Evolutionary conservation across 495 filamentous ascomycete species (phyloP), one percentile per base, ranked within the genome.

Genomic region (Hypomontagnella monticulosa): DNA sequence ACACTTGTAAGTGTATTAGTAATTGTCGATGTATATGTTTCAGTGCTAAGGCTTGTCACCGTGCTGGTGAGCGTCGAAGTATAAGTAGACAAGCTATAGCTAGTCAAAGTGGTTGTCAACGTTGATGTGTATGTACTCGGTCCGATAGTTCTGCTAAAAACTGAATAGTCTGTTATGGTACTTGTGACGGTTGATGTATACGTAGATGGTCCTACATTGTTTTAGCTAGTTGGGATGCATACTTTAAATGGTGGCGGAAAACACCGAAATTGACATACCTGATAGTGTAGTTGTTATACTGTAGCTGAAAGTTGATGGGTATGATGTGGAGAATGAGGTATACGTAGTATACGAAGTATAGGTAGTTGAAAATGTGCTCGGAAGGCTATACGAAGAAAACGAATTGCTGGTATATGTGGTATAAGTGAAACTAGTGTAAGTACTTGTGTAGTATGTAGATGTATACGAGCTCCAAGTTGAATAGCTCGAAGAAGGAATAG

Each of bases 111-210:
- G 12, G n/a, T 15, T 4, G 41, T 47, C 14, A 48, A 66, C 27
- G 16, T 9, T 8, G 3, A n/a, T 48, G 19, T 30, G n/a, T 33
- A 18, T 15, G 33, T 42, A 18, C 62, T 54, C n/a, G n/a, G n/a
- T n/a, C n/a, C n/a, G n/a, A n/a, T n/a, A n/a, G n/a, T n/a, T n/a
- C n/a, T n/a, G n/a, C n/a, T n/a, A n/a, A n/a, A n/a, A n/a, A 18
- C 30, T 38, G n/a, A n/a, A 43, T 30, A 37, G 16, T 15, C 33
- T 8, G 47, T 32, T 30, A 44, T 7, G 9, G 62, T 54, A 14
- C 42, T 50, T 14, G 51, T 61, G 20, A 38, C 46, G 19, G 42
- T 55, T 40, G 63, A 66, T 15, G 62, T 60, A 27, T 49, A 55
- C 18, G 57, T 60, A 6, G 7, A 34, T 12, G 33, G 12, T 11